Evolutionary conservation across 192 early-diverging fungal genomes (phyloP).

Genomic region (Ramicandelaber brevisporus): DNA sequence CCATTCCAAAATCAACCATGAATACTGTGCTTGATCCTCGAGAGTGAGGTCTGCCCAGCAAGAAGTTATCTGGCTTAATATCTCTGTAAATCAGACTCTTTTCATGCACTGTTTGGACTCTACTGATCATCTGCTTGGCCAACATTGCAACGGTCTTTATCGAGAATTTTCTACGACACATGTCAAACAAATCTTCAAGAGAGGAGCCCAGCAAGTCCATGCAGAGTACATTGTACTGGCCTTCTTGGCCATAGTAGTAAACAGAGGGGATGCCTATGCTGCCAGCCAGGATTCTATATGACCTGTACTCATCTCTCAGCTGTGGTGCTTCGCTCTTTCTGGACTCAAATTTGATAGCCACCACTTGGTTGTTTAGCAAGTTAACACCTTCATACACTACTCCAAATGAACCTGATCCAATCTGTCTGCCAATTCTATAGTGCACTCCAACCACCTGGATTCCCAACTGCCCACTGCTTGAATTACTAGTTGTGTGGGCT

Average conservation of each 20-base stretch:
- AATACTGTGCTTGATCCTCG: conserved; percentile 38
- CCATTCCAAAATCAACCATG: conserved; percentile 98
- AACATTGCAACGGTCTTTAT: conserved; percentile 86
- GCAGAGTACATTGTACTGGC: conserved; percentile 80
- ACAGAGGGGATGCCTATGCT: conserved; percentile 66
- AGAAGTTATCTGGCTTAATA: conserved; percentile 97
- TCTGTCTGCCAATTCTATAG: conserved; percentile 84
- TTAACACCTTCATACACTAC: conserved; percentile 96
- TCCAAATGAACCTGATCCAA: conserved; percentile 96
- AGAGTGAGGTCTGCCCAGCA: conserved; percentile 56
- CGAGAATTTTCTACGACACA: conserved; percentile 71
- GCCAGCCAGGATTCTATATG: conserved; percentile 78
- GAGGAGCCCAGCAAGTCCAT: conserved; percentile 84
- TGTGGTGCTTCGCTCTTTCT: conserved; percentile 94
- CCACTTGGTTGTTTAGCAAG: conserved; percentile 67
- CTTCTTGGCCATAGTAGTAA: conserved; percentile 93
- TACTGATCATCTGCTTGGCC: conserved; percentile 75
- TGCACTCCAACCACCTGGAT: conserved; percentile 94
- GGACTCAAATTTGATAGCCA: conserved; percentile 96
- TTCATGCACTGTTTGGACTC: conserved; percentile 85
- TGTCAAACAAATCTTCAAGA: conserved; percentile 91
- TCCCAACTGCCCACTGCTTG: no score
- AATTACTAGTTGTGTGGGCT: no score
- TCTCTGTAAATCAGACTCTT: conserved; percentile 89
- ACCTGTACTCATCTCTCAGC: conserved; percentile 82